Conservation (phyloP, 306 rosid species). For the Abrus precatorius region DNA sequence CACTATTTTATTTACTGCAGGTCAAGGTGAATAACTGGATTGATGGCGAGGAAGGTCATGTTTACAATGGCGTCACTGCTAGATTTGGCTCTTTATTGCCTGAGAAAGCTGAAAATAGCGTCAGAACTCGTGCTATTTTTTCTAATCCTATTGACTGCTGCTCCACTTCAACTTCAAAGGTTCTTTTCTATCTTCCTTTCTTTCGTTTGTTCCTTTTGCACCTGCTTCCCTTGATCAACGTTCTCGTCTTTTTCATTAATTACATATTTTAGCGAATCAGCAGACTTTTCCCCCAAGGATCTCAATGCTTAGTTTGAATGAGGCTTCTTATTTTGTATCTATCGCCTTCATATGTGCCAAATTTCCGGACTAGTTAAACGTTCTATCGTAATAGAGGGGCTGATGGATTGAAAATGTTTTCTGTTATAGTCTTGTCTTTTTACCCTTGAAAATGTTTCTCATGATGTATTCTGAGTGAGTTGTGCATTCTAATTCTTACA, state of each 20-base stretch:
- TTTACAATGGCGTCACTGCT: conserved; percentile 69
- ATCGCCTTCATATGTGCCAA: neutral
- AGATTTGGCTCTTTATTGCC: conserved; percentile 84
- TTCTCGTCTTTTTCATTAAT: neutral
- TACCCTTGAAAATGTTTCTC: conserved; percentile 28
- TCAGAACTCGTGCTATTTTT: conserved; percentile 60
- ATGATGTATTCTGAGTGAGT: conserved; percentile 25
- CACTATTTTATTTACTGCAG: conserved; percentile 46
- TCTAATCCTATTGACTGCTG: conserved; percentile 78
- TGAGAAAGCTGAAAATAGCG: conserved; percentile 50
- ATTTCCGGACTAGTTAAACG: neutral
- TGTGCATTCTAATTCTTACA: conserved; percentile 45
- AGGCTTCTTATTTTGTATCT: neutral
- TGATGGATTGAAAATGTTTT: neutral
- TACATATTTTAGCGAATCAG: neutral
- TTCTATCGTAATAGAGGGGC: conserved; percentile 1
- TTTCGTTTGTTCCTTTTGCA: neutral
- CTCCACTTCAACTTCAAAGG: conserved; percentile 70
- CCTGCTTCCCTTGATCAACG: too few relatives aligned
- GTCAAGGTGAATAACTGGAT: conserved; percentile 80
- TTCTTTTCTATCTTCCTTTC: conserved; percentile 32
- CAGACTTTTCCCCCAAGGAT: neutral
- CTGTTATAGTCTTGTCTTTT: too few relatives aligned
- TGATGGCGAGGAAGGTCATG: conserved; percentile 57
- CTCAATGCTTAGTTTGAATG: neutral